Percentiles rank a stretch among this genome's conserved stretches.
Conservation (phyloP, 768 basidiomycete species). For the Lentinula guzmanii region DNA sequence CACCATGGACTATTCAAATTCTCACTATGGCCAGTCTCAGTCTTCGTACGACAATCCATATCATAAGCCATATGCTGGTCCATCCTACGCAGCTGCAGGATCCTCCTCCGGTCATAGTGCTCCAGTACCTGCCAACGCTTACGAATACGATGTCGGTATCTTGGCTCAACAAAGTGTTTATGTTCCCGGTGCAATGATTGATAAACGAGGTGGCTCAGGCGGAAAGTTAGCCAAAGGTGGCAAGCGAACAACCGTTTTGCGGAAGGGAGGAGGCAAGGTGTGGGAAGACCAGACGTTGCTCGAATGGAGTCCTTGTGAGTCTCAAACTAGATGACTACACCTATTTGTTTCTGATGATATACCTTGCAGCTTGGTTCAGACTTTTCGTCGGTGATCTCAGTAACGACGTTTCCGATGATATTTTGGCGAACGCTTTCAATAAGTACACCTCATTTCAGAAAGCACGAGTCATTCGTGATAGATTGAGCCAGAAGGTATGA, state of each 20-base stretch:
- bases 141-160: conserved; percentile 89
- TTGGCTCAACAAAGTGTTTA: conserved; percentile 90
- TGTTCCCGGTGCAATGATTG: conserved; percentile 87
- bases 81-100: conserved; percentile 62
- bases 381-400: conserved; percentile 97
- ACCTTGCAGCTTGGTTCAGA: conserved; percentile 81
- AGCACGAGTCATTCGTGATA: conserved; percentile 91
- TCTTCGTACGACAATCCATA: conserved; percentile 50
- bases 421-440: conserved; percentile 87
- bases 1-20: conserved; percentile 38
- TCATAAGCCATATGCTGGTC: conserved; percentile 74
- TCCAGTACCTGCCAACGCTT: conserved; percentile 83
- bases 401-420: conserved; percentile 96
- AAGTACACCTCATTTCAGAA: conserved; percentile 93
- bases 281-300: conserved; percentile 98
- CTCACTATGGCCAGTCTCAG: conserved; percentile 18
- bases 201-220: conserved; percentile 80
- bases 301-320: conserved; percentile 95
- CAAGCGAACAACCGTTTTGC: conserved; percentile 87
- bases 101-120: conserved; percentile 61
- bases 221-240: conserved; percentile 86
- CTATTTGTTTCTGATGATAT: conserved; percentile 7
- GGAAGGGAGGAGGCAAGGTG: conserved; percentile 93
- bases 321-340: not conserved
- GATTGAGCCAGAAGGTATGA: conserved; percentile 84